Evolutionary conservation across 2,329 filamentous ascomycete genomes (phyloP).

Genomic region (Berkeleyomyces basicola): DNA sequence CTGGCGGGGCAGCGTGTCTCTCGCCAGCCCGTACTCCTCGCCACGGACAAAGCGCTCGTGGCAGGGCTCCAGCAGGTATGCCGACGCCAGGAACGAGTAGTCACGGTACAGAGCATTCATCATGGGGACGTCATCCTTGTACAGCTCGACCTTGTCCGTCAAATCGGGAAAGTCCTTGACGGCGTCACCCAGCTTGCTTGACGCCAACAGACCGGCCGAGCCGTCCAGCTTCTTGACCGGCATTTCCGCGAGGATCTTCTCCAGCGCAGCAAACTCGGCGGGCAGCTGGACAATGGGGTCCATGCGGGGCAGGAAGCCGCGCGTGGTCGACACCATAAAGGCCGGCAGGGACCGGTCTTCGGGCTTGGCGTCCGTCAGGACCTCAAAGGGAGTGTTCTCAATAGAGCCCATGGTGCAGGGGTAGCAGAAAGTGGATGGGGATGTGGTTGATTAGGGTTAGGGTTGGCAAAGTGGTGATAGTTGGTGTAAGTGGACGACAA

Average conservation of each 20-base stretch:
- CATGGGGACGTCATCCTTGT: slow-evolving; percentile 54
- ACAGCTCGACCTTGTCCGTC: slow-evolving; percentile 53
- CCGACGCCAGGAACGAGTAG: slow-evolving; percentile 79
- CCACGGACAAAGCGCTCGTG: slow-evolving; percentile 57
- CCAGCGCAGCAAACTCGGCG: slow-evolving; percentile 53
- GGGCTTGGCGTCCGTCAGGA: slow-evolving; percentile 46
- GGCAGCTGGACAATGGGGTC: slow-evolving; percentile 50
- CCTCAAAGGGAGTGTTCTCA: slow-evolving; percentile 29
- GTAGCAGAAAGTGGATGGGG: slow-evolving; percentile 3
- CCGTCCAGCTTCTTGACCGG: slow-evolving; percentile 63
- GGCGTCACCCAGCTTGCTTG: slow-evolving; percentile 55
- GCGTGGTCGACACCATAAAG: slow-evolving; percentile 63
- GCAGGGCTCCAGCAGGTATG: slow-evolving; percentile 82
- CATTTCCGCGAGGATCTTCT: slow-evolving; percentile 58
- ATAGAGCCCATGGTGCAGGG: slow-evolving; percentile 12
- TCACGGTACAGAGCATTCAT: slow-evolving; percentile 82
- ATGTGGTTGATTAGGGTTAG: neutral
- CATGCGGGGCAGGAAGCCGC: slow-evolving; percentile 57
- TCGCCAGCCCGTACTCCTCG: slow-evolving; percentile 60
- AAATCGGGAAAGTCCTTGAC: slow-evolving; percentile 64
- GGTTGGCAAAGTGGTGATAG: neutral
- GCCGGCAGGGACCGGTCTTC: slow-evolving; percentile 48
- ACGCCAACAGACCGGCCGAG: slow-evolving; percentile 59
- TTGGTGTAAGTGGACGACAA: slow-evolving; percentile 11
- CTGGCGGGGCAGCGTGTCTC: slow-evolving; percentile 53